Conservation (phyloP, 2,329 filamentous ascomycete genomes). For the Gnomoniopsis sp. region DNA sequence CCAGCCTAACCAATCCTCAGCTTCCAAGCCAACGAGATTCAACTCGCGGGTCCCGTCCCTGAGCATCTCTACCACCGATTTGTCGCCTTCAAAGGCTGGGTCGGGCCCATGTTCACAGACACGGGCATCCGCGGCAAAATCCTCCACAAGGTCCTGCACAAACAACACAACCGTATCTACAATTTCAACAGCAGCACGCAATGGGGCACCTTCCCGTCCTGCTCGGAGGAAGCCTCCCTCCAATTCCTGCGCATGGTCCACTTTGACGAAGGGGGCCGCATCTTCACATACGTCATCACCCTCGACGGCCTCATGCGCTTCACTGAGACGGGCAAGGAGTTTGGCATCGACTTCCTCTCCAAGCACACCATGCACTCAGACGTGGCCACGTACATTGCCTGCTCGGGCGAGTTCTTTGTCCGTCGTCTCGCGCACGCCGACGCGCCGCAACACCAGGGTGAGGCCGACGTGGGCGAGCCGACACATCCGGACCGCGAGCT, state of each 20-base stretch:
- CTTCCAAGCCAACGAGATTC: conserved; percentile 91
- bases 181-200: conserved; percentile 78
- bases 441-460: conserved; percentile 30
- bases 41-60: conserved; percentile 80
- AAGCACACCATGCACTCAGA: conserved; percentile 98
- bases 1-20: conserved; percentile 38
- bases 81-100: conserved; percentile 88
- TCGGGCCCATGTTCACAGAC: conserved; percentile 82
- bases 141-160: conserved; percentile 80
- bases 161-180: conserved; percentile 86
- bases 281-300: conserved; percentile 90
- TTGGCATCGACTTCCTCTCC: conserved; percentile 86
- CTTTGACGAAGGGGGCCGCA: conserved; percentile 78
- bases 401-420: conserved; percentile 89
- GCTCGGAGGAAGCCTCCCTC: conserved; percentile 66
- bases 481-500: conserved; percentile 51
- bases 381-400: conserved; percentile 87
- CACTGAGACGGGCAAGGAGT: conserved; percentile 93
- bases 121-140: conserved; percentile 75
- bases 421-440: conserved; percentile 58
- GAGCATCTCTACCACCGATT: conserved; percentile 82
- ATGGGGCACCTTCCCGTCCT: conserved; percentile 64
- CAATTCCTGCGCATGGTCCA: conserved; percentile 85
- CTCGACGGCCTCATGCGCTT: conserved; percentile 85
- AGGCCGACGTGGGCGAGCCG: conserved; percentile 39